A percentile compares a stretch with the other conserved stretches of the same genome.
Conservation (phyloP, 2,329 filamentous ascomycete species). For the Xylaria sp. region DNA sequence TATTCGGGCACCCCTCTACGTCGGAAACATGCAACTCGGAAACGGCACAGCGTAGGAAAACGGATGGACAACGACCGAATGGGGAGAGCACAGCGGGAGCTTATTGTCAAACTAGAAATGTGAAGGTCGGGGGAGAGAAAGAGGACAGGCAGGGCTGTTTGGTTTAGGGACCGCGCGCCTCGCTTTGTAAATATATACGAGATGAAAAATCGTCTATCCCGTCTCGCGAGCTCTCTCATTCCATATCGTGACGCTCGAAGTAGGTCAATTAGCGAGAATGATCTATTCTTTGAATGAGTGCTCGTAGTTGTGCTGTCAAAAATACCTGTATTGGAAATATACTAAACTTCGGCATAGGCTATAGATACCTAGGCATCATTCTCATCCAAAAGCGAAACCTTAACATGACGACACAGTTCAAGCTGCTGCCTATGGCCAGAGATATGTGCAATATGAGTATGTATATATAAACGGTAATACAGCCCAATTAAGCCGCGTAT, state of each 20-base stretch:
- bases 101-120: background rate
- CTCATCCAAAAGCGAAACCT: too few relatives aligned
- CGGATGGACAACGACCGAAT: background rate
- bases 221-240: constrained; percentile 20
- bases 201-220: constrained; percentile 30
- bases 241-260: background rate
- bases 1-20: background rate
- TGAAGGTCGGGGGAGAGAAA: background rate
- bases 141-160: constrained; percentile 1
- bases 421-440: too few relatives aligned
- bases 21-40: constrained; percentile 16
- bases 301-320: too few relatives aligned
- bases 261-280: background rate
- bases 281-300: background rate
- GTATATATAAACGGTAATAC: too few relatives aligned
- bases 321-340: too few relatives aligned
- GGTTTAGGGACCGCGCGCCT: constrained; percentile 7
- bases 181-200: constrained; percentile 38
- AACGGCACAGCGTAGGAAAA: constrained; percentile 16
- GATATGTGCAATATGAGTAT: too few relatives aligned
- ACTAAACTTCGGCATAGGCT: too few relatives aligned
- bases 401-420: too few relatives aligned
- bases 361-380: too few relatives aligned
- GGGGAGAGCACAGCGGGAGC: background rate
- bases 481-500: too few relatives aligned